Base-by-base conservation (phyloP, 805 yeast genomes). In the Tetrapisispora fleetii region DNA sequence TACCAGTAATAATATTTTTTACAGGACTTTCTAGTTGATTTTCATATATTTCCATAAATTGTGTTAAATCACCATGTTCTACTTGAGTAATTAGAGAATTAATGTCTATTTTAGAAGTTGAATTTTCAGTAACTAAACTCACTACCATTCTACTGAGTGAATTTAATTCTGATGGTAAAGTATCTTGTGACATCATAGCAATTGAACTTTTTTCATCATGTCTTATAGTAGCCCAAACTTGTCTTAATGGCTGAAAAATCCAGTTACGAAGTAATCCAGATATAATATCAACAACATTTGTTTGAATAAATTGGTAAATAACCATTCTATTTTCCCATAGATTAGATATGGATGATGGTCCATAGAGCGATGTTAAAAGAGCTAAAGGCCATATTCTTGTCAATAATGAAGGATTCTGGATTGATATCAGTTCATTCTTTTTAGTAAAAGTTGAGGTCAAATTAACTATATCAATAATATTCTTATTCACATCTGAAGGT, bases 121-220 rank as follows among this genome's bases (percentile, higher is more conserved):
- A 46, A 40, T 59, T 58, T 14, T 63, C 64, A 6, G 53, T 52
- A 11, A 62, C 57, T 43, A 54, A 57, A 46, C 85, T 93, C 18
- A 81, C 70, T 2, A 88, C 87, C 99, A 91, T 91, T 49, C 96
- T 67, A 59, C 88, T 89, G 46, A 91, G 72, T 1, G 95, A 84
- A 42, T 80, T 78, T 54, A 88, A 69, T 57, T 90, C 97, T 0
- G 93, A 78, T 36, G 77, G 74, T 17, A 93, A 70, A 1, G 95
- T 83, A 48, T 85, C 83, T 60, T 84, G 83, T 3, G 91, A 80
- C 67, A 86, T 80, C 21, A 89, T 76, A 0, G 95, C 84, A 40
- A 89, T 78, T 50, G 81, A 77, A 1, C 83, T 77, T 36, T 73
- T 71, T 16, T 84, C 83, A 60, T 90, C 97, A 63, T 86, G 93